phyloP scores from a whole-genome alignment of 2,329 filamentous ascomycete genomes.

The Sclerotinia subarctica region DNA sequence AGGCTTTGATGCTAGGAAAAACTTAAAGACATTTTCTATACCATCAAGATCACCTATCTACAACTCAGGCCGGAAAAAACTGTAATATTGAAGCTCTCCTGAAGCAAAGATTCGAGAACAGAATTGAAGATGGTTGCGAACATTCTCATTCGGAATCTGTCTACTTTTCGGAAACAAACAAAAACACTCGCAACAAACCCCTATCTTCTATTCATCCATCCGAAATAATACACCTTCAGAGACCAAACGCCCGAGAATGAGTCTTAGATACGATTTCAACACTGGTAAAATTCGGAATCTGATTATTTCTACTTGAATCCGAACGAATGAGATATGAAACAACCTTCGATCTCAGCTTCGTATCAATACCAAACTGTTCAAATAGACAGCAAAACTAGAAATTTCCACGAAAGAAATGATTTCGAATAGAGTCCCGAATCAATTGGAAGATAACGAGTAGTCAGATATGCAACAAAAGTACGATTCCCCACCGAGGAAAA shows the following conservation, averaged over 20 bases:
- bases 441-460: not conserved
- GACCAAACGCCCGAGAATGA: too few species aligned
- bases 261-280: too few species aligned
- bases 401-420: not conserved
- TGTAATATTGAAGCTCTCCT: too few species aligned
- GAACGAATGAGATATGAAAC: not conserved
- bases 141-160: too few species aligned
- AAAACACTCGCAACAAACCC: too few species aligned
- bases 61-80: too few species aligned
- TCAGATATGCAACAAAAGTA: not conserved
- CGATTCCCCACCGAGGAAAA: too few species aligned
- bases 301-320: not conserved
- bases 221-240: too few species aligned
- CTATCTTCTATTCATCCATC: too few species aligned
- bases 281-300: too few species aligned
- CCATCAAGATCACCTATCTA: not conserved
- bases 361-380: not conserved
- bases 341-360: not conserved
- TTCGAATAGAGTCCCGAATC: not conserved
- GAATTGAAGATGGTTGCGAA: too few species aligned
- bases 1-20: not conserved
- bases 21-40: not conserved
- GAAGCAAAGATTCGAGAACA: not conserved
- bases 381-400: not conserved
- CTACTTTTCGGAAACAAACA: too few species aligned